Conservation (phyloP, 1,284 basidiomycete species). For the Pseudozyma hubeiensis region DNA sequence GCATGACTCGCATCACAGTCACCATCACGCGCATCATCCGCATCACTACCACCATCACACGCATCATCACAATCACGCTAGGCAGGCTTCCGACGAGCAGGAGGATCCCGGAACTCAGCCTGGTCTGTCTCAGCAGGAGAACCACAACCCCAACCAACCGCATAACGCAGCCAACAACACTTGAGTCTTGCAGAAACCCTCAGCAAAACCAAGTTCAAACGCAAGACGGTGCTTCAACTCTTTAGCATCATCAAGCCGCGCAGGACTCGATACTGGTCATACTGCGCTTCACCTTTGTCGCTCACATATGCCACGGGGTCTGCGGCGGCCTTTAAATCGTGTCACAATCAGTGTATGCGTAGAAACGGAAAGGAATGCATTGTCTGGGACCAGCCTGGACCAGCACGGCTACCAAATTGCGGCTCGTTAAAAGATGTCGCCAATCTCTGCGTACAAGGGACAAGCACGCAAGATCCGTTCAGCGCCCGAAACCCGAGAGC, state of each 20-base stretch:
- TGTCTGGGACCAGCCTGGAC: background rate
- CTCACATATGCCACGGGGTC: too few species aligned
- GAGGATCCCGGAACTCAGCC: slow-evolving; percentile 39
- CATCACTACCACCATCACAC: slow-evolving; percentile 11
- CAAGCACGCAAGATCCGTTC: too few species aligned
- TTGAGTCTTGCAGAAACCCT: slow-evolving; percentile 5
- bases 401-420: background rate
- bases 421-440: slow-evolving; percentile 47
- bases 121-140: slow-evolving; percentile 48
- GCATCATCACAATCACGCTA: slow-evolving; percentile 15
- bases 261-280: too few species aligned
- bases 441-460: slow-evolving; percentile 36
- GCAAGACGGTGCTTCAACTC: too few species aligned
- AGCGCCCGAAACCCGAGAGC: too few species aligned
- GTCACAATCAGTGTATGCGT: too few species aligned
- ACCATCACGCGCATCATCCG: slow-evolving; percentile 20
- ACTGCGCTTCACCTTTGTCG: too few species aligned
- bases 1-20: slow-evolving; percentile 31
- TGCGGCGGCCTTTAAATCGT: too few species aligned
- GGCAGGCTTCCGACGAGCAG: slow-evolving; percentile 19
- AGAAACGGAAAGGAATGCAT: background rate
- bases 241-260: too few species aligned
- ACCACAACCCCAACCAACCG: slow-evolving; percentile 46
- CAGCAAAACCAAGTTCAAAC: background rate
- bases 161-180: slow-evolving; percentile 18